These are phyloP conservation scores for Ormosia semicastrata DNA, from an alignment of 306 rosid genomes.

Conservation along the genomic window DNA sequence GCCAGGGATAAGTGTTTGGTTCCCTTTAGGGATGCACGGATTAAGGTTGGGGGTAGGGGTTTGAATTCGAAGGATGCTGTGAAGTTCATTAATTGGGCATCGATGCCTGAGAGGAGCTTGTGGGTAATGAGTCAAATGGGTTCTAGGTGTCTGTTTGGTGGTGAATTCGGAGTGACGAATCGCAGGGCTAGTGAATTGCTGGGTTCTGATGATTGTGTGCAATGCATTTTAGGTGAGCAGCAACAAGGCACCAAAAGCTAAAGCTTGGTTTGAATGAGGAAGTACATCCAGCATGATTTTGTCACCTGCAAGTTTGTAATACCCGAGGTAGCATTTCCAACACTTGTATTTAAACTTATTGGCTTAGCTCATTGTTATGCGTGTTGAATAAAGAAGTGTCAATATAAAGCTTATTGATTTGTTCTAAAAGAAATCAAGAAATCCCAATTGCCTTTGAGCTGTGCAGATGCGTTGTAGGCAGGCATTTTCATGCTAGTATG, in stretches of 20 bases:
- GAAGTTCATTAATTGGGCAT: constrained; percentile 47
- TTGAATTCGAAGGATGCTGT: constrained; percentile 37
- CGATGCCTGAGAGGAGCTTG: constrained; percentile 29
- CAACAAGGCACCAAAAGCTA: not conserved
- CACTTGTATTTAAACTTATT: not conserved
- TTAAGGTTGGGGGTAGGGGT: constrained; percentile 36
- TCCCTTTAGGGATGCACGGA: constrained; percentile 66
- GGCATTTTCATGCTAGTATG: not conserved
- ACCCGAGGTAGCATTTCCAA: constrained; percentile 25
- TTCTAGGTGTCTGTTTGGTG: not conserved
- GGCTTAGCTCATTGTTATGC: not conserved
- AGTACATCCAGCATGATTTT: not conserved
- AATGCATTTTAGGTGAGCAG: constrained; percentile 27
- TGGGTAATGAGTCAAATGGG: constrained; percentile 23
- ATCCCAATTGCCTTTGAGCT: constrained; percentile 18
- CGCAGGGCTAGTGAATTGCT: constrained; percentile 54
- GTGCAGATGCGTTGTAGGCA: not conserved
- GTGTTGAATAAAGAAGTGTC: not conserved
- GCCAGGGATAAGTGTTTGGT: constrained; percentile 61
- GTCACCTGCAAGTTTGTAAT: not conserved
- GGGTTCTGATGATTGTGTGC: constrained; percentile 33
- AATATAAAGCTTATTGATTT: not conserved
- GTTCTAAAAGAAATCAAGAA: not conserved
- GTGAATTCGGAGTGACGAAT: constrained; percentile 35
- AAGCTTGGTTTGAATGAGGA: constrained; percentile 19